phyloP scores from a whole-genome alignment of 345 rosid genomes.

The Eucalyptus marginata region DNA sequence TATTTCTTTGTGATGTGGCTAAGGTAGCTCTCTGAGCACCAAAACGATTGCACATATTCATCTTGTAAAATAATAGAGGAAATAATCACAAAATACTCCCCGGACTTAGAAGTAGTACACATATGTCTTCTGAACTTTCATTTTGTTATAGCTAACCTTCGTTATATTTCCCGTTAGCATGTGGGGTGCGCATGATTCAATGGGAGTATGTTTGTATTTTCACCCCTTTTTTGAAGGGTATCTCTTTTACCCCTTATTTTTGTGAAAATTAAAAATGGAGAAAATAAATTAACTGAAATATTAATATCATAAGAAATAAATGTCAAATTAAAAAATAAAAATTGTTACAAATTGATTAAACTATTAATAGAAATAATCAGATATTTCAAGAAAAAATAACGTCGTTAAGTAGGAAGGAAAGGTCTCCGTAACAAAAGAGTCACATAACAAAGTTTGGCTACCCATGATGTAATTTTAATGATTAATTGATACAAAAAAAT shows the following conservation, averaged over 20 bases:
- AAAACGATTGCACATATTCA: background rate
- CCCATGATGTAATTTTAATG: background rate
- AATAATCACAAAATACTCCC: background rate
- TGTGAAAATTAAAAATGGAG: background rate
- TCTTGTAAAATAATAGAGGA: background rate
- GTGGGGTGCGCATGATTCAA: background rate
- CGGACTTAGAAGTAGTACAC: background rate
- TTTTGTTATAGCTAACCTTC: background rate
- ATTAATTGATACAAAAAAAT: background rate
- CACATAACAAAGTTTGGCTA: background rate
- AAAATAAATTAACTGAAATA: background rate
- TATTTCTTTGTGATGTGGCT: background rate
- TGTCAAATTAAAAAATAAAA: background rate
- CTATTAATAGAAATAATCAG: background rate
- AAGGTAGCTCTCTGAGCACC: background rate
- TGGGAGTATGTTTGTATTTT: background rate
- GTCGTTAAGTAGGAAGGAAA: background rate
- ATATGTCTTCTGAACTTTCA: background rate
- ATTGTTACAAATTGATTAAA: background rate
- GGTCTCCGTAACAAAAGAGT: background rate
- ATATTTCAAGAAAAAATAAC: background rate
- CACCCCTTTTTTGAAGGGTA: background rate
- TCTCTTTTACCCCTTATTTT: background rate
- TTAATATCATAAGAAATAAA: background rate
- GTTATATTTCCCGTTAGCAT: background rate